These are phyloP conservation scores for Penicillium sp. DNA, from an alignment of 2,329 filamentous ascomycete species.

Conservation along the genomic window DNA sequence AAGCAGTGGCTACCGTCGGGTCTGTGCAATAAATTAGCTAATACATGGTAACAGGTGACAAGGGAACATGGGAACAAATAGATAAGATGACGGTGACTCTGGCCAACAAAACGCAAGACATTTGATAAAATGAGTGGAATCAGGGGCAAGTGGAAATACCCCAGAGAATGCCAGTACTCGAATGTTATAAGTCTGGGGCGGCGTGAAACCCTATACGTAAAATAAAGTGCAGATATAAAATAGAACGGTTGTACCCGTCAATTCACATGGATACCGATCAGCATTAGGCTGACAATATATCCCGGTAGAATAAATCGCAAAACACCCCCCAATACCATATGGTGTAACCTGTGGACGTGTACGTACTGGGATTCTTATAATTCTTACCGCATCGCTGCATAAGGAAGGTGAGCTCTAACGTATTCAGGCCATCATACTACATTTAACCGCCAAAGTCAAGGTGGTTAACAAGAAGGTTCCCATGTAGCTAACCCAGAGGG, in stretches of 20 bases:
- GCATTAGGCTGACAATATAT: too few relatives aligned
- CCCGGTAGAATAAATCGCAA: too few relatives aligned
- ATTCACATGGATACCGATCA: background rate
- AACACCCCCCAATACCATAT: too few relatives aligned
- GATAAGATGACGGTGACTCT: background rate
- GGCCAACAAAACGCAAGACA: background rate
- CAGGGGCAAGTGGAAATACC: background rate
- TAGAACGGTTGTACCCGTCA: background rate
- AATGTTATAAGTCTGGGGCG: background rate
- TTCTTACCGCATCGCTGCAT: background rate
- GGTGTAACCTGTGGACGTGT: background rate
- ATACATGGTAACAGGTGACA: background rate
- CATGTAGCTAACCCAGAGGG: background rate
- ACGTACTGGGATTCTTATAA: background rate
- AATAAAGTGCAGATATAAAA: background rate
- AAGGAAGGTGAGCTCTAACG: background rate
- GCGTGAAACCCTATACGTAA: background rate
- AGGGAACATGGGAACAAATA: too few relatives aligned
- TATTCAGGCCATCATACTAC: background rate
- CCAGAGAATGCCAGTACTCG: background rate
- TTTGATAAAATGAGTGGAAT: too few relatives aligned
- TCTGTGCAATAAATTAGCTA: background rate
- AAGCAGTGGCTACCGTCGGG: background rate
- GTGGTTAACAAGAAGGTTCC: background rate
- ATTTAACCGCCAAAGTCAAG: background rate